phyloP scores from a whole-genome alignment of 192 early-diverging fungal species.

The Podila minutissima region DNA sequence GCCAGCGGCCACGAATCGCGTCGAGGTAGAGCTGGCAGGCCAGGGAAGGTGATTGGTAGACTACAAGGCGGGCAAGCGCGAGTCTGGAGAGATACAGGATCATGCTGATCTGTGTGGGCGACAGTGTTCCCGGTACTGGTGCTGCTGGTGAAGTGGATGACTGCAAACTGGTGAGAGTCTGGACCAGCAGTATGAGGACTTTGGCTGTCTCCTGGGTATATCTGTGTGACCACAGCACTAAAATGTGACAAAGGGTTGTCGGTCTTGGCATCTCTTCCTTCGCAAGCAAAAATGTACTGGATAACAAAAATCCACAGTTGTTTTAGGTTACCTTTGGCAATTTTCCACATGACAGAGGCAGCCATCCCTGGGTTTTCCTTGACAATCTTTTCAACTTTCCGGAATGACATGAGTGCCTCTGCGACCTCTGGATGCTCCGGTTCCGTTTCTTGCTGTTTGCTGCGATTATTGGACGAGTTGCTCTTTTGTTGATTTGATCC shows the following conservation, averaged over 20 bases:
- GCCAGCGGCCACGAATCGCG: constrained; percentile 53
- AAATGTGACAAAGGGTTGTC: not conserved
- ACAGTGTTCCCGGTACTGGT: constrained; percentile 20
- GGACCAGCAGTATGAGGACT: constrained; percentile 46
- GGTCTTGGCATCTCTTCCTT: not conserved
- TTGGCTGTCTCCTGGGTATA: constrained; percentile 38
- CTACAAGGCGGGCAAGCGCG: constrained; percentile 49
- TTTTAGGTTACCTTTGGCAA: constrained; percentile 48
- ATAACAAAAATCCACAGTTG: not conserved
- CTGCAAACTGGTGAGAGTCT: constrained; percentile 24
- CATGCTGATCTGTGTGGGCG: constrained; percentile 44
- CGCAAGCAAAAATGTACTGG: too few species aligned
- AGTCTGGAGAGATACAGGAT: constrained; percentile 49
- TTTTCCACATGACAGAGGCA: constrained; percentile 44
- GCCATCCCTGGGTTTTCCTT: constrained; percentile 50
- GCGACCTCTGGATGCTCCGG: constrained; percentile 29
- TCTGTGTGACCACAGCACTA: constrained; percentile 49
- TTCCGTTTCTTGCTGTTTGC: constrained; percentile 7
- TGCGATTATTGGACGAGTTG: too few species aligned
- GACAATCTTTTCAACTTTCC: constrained; percentile 28
- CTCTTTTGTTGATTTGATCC: not conserved
- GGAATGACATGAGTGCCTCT: constrained; percentile 30
- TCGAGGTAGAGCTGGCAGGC: constrained; percentile 35
- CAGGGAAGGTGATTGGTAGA: constrained; percentile 32
- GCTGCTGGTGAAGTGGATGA: not conserved